Conservation (phyloP, 1,284 basidiomycete species). For the Agroathelia rolfsii region DNA sequence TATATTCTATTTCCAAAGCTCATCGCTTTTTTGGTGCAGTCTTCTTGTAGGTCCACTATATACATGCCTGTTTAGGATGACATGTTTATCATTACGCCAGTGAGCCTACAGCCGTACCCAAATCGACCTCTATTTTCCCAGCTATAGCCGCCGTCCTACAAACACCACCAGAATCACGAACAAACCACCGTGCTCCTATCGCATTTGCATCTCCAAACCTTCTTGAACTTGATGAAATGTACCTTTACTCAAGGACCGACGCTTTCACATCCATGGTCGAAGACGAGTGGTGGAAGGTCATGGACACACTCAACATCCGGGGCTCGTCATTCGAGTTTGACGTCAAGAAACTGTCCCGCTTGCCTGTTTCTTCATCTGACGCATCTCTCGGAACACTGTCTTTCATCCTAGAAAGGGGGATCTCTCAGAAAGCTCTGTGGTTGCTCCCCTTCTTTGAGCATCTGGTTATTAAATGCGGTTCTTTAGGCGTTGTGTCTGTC, state of each 20-base stretch:
- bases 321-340: conserved; percentile 54
- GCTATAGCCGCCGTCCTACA: conserved; percentile 37
- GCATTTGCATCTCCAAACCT: conserved; percentile 74
- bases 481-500: conserved; percentile 51
- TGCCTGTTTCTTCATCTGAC: conserved; percentile 28
- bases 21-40: conserved; percentile 24
- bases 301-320: conserved; percentile 61
- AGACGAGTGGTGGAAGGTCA: conserved; percentile 65
- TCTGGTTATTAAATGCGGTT: conserved; percentile 78
- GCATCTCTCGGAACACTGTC: conserved; percentile 37
- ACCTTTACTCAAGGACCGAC: conserved; percentile 38
- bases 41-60: conserved; percentile 43
- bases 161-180: too few species aligned
- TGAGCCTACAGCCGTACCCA: conserved; percentile 83
- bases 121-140: conserved; percentile 63
- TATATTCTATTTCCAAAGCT: conserved; percentile 3
- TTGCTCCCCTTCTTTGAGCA: conserved; percentile 75
- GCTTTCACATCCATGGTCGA: too few species aligned
- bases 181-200: conserved; percentile 37
- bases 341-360: conserved; percentile 48
- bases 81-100: conserved; percentile 24
- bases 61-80: conserved; percentile 4
- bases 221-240: conserved; percentile 64
- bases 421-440: conserved; percentile 71
- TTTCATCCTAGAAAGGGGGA: conserved; percentile 59